Evolutionary conservation across 768 basidiomycete species (phyloP).

Genomic region (Botryobasidium botryosum): DNA sequence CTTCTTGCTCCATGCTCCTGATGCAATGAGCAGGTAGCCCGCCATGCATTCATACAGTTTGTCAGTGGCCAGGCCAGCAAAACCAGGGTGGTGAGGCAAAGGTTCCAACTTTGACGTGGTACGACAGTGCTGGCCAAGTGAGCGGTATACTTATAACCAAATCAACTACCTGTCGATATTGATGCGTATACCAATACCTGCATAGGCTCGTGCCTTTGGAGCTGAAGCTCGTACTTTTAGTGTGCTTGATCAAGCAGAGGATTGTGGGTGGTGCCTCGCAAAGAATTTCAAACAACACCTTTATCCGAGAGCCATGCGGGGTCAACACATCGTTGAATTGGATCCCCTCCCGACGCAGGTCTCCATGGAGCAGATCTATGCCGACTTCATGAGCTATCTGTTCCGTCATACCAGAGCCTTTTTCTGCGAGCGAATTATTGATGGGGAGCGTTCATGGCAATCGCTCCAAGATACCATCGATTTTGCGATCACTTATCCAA

Average conservation of each 20-base stretch:
- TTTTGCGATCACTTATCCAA: slow-evolving; percentile 17
- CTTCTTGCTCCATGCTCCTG: background rate
- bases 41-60: background rate
- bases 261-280: slow-evolving; percentile 1
- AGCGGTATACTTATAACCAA: too few relatives aligned
- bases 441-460: background rate
- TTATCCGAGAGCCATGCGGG: background rate
- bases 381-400: slow-evolving; percentile 17
- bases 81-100: background rate
- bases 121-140: background rate
- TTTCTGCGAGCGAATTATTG: slow-evolving; percentile 8
- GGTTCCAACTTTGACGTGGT: background rate
- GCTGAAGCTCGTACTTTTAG: background rate
- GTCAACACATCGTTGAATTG: background rate
- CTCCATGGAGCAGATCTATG: slow-evolving; percentile 14
- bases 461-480: background rate
- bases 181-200: background rate
- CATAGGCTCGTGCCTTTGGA: background rate
- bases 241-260: background rate
- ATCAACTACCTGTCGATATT: too few relatives aligned
- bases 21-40: background rate
- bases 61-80: background rate
- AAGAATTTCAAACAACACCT: slow-evolving; percentile 1
- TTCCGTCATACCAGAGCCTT: slow-evolving; percentile 13
- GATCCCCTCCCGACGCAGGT: slow-evolving; percentile 13